phyloP scores from a whole-genome alignment of 1,284 basidiomycete species.

The Leccinum solheimii region DNA sequence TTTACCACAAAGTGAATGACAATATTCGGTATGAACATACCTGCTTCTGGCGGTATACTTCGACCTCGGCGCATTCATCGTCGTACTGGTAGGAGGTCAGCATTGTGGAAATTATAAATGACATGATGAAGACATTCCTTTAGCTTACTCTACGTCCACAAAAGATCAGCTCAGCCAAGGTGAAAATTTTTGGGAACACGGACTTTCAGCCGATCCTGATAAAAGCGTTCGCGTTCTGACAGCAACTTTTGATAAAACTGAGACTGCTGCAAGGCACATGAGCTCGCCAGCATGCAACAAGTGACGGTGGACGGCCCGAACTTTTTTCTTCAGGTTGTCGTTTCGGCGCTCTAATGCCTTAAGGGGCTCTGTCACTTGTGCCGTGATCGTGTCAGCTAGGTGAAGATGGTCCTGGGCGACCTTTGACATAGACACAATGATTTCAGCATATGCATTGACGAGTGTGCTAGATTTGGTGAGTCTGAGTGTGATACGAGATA shows the following conservation, averaged over 20 bases:
- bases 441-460: slow-evolving; percentile 62
- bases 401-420: slow-evolving; percentile 68
- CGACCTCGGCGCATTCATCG: slow-evolving; percentile 71
- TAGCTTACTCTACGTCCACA: slow-evolving; percentile 58
- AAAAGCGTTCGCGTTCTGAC: slow-evolving; percentile 65
- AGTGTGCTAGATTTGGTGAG: slow-evolving; percentile 54
- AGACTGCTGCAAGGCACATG: slow-evolving; percentile 49
- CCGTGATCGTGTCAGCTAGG: slow-evolving; percentile 60
- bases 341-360: slow-evolving; percentile 59
- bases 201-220: slow-evolving; percentile 70
- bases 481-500: slow-evolving; percentile 7
- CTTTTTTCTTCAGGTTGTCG: slow-evolving; percentile 70
- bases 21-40: slow-evolving; percentile 36
- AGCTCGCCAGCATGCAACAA: slow-evolving; percentile 10
- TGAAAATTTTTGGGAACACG: slow-evolving; percentile 12
- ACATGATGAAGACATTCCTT: slow-evolving; percentile 48
- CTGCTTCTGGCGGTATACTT: slow-evolving; percentile 74
- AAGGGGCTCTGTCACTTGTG: slow-evolving; percentile 66
- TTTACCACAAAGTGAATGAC: neutral
- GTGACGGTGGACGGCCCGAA: slow-evolving; percentile 20
- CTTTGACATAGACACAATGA: slow-evolving; percentile 60
- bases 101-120: slow-evolving; percentile 1
- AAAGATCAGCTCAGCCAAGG: slow-evolving; percentile 8
- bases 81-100: slow-evolving; percentile 57
- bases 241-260: slow-evolving; percentile 72